phyloP scores from a whole-genome alignment of 805 yeast species.

The Candida cerambycidarum region DNA sequence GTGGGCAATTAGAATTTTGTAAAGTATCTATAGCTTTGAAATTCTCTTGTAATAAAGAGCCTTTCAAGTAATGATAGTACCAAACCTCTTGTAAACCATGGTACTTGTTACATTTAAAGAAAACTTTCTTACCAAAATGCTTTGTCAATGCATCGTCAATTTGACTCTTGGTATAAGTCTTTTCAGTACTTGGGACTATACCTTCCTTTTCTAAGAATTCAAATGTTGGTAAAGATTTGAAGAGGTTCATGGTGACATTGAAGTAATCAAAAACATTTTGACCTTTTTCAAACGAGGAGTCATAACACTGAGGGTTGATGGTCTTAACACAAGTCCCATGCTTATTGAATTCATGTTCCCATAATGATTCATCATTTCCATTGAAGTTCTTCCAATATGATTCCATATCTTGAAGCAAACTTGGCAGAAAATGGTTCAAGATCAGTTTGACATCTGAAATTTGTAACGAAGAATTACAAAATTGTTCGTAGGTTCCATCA shows the following conservation, averaged over 20 bases:
- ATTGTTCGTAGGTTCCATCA: conserved; percentile 38
- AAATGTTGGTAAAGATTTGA: conserved; percentile 34
- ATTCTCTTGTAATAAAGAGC: conserved; percentile 66
- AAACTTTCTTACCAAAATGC: conserved; percentile 33
- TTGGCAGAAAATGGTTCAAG: conserved; percentile 16
- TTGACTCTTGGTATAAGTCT: conserved; percentile 33
- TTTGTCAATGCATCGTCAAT: conserved; percentile 31
- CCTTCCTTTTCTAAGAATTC: conserved; percentile 35
- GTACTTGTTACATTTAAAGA: conserved; percentile 34
- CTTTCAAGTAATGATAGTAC: conserved; percentile 79
- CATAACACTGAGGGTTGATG: conserved; percentile 36
- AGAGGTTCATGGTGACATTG: conserved; percentile 31
- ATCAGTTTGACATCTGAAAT: conserved; percentile 23
- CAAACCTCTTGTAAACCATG: conserved; percentile 62
- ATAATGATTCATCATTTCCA: conserved; percentile 53
- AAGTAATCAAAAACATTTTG: conserved; percentile 30
- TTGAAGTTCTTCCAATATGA: conserved; percentile 39
- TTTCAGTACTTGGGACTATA: conserved; percentile 32
- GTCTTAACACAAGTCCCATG: conserved; percentile 46
- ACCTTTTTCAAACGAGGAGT: conserved; percentile 15
- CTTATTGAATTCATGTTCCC: conserved; percentile 46
- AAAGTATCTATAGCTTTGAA: conserved; percentile 61
- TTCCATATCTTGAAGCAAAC: conserved; percentile 28
- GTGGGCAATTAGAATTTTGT: conserved; percentile 61
- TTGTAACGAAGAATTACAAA: conserved; percentile 33